Percentiles rank a stretch among this genome's conserved stretches.
phyloP scores from a whole-genome alignment of 805 yeast genomes.

The Pichia pseudocactophila region DNA sequence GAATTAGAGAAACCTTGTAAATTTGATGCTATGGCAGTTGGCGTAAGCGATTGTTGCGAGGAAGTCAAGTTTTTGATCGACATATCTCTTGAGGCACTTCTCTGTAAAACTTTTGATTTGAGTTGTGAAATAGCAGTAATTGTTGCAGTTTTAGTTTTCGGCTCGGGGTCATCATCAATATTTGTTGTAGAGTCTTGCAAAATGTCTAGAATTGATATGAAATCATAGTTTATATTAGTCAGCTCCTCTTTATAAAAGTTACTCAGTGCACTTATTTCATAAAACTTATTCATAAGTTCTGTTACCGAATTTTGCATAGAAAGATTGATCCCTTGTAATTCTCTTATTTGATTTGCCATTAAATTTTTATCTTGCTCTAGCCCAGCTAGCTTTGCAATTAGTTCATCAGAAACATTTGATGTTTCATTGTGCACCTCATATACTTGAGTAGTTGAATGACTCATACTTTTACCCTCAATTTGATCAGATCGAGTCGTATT shows the following conservation, averaged over 20 bases:
- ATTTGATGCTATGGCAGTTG: neutral
- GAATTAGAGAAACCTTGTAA: neutral
- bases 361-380: no score
- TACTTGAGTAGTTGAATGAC: no score
- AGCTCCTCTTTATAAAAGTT: slow-evolving; percentile 42
- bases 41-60: slow-evolving; percentile 8
- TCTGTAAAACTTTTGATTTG: slow-evolving; percentile 22
- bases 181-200: slow-evolving; percentile 11
- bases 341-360: neutral
- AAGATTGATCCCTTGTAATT: slow-evolving; percentile 1
- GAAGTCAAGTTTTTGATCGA: slow-evolving; percentile 16
- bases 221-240: slow-evolving; percentile 42
- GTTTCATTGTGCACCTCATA: no score
- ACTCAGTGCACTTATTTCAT: slow-evolving; percentile 34
- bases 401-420: no score
- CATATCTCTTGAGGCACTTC: slow-evolving; percentile 28
- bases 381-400: no score
- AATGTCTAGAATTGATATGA: slow-evolving; percentile 41
- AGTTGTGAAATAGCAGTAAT: slow-evolving; percentile 21
- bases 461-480: no score
- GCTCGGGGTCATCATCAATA: slow-evolving; percentile 6
- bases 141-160: neutral
- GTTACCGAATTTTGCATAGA: neutral
- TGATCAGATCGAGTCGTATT: no score
- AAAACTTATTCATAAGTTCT: slow-evolving; percentile 18